Evolutionary conservation across 2,329 filamentous ascomycete genomes (phyloP).

Genomic region (Fusarium bulbicola): DNA sequence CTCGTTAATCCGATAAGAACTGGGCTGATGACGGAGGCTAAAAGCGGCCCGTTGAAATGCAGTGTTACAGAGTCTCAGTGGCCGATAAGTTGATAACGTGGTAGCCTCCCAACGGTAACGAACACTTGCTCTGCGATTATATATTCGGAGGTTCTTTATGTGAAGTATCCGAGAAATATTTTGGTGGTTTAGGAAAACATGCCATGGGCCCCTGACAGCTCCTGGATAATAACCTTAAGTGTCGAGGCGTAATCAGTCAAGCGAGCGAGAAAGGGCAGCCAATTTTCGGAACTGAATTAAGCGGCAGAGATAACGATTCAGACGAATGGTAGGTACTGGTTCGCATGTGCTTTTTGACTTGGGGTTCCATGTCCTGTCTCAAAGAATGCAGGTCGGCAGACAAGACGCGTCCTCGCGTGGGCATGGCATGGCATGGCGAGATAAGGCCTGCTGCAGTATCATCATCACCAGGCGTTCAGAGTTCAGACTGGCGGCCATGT

Average conservation of each 20-base stretch:
- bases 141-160: neutral
- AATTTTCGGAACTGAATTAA: slow-evolving; percentile 1
- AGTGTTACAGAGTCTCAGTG: slow-evolving; percentile 21
- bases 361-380: slow-evolving; percentile 16
- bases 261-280: slow-evolving; percentile 9
- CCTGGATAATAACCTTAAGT: neutral
- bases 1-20: slow-evolving; percentile 40
- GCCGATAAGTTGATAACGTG: slow-evolving; percentile 12
- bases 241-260: slow-evolving; percentile 11
- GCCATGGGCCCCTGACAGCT: neutral
- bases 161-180: neutral
- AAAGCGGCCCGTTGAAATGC: slow-evolving; percentile 25
- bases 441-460: slow-evolving; percentile 33
- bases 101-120: neutral
- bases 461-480: slow-evolving; percentile 15
- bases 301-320: slow-evolving; percentile 20
- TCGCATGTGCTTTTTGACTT: slow-evolving; percentile 10
- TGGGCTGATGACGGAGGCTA: slow-evolving; percentile 22
- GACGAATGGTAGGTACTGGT: neutral
- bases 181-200: neutral
- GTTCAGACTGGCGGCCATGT: slow-evolving; percentile 21
- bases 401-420: slow-evolving; percentile 3
- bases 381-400: slow-evolving; percentile 10
- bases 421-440: slow-evolving; percentile 33
- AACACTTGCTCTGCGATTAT: neutral